Percentiles rank a stretch among this genome's conserved stretches.
phyloP scores from a whole-genome alignment of 352 stramenopile genomes.

The Pythium grandisporangium region DNA sequence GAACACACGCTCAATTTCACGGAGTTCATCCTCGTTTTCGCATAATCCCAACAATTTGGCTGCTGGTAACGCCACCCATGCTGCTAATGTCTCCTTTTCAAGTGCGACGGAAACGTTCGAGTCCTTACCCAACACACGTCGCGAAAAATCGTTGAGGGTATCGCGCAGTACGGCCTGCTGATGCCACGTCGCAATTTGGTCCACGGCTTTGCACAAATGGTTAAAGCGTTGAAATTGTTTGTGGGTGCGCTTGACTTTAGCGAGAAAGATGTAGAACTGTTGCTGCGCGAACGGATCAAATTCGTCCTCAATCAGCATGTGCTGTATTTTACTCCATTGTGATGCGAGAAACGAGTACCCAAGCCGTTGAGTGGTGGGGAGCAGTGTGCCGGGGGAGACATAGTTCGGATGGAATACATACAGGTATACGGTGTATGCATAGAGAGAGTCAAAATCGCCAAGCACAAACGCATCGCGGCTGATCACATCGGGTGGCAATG shows the following conservation, averaged over 20 bases:
- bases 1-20: conserved; percentile 51
- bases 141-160: conserved; percentile 58
- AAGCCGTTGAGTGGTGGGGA: conserved; percentile 45
- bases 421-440: conserved; percentile 49
- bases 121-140: conserved; percentile 55
- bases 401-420: conserved; percentile 62
- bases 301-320: conserved; percentile 35
- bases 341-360: conserved; percentile 44
- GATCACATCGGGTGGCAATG: conserved; percentile 53
- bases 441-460: conserved; percentile 70
- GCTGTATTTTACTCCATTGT: conserved; percentile 67
- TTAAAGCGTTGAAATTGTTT: conserved; percentile 49
- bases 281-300: conserved; percentile 64
- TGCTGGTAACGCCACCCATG: conserved; percentile 37
- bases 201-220: conserved; percentile 35
- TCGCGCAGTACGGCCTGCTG: conserved; percentile 31
- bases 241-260: conserved; percentile 56
- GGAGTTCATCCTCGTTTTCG: conserved; percentile 50
- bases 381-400: conserved; percentile 25
- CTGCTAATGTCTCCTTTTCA: conserved; percentile 58
- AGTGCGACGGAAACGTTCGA: conserved; percentile 60
- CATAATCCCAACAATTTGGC: conserved; percentile 46
- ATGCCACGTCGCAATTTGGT: conserved; percentile 44
- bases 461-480: conserved; percentile 56
- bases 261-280: conserved; percentile 65